Evolutionary conservation across 768 basidiomycete species (phyloP).

Genomic region (Psilocybe tampanensis): DNA sequence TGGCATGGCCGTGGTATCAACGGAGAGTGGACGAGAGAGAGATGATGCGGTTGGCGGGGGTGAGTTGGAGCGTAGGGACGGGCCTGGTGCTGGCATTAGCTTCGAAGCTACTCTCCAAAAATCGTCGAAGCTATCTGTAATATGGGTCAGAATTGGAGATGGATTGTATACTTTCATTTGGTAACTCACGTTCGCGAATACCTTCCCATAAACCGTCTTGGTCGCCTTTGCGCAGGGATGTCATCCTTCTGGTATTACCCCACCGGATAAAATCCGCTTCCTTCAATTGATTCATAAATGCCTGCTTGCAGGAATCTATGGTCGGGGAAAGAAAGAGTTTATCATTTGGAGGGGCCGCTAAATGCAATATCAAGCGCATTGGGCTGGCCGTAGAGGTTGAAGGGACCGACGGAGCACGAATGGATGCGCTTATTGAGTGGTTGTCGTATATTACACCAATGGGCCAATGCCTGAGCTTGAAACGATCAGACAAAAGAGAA

Average conservation of each 20-base stretch:
- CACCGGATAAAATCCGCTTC: slow-evolving; percentile 97
- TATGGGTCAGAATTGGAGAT: slow-evolving; percentile 9
- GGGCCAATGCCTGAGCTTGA: slow-evolving; percentile 89
- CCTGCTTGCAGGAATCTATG: slow-evolving; percentile 86
- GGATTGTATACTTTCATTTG: slow-evolving; percentile 1
- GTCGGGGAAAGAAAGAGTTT: slow-evolving; percentile 82
- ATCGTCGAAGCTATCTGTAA: slow-evolving; percentile 90
- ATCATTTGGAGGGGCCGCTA: slow-evolving; percentile 85
- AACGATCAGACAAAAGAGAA: neutral
- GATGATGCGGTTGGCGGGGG: slow-evolving; percentile 59
- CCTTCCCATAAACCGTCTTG: slow-evolving; percentile 98
- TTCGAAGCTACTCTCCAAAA: slow-evolving; percentile 95
- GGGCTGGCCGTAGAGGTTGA: slow-evolving; percentile 50
- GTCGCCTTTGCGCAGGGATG: slow-evolving; percentile 84
- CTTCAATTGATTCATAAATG: slow-evolving; percentile 94
- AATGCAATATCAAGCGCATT: slow-evolving; percentile 81
- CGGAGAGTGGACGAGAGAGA: slow-evolving; percentile 64
- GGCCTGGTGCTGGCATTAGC: slow-evolving; percentile 82
- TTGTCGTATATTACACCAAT: slow-evolving; percentile 93
- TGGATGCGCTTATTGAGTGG: slow-evolving; percentile 64
- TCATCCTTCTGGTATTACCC: slow-evolving; percentile 95
- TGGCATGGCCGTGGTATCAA: slow-evolving; percentile 51
- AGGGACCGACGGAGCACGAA: slow-evolving; percentile 49
- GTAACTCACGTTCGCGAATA: slow-evolving; percentile 84
- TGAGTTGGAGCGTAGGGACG: slow-evolving; percentile 60